phyloP scores from a whole-genome alignment of 1,284 basidiomycete genomes.

The Ceratobasidium sp. region DNA sequence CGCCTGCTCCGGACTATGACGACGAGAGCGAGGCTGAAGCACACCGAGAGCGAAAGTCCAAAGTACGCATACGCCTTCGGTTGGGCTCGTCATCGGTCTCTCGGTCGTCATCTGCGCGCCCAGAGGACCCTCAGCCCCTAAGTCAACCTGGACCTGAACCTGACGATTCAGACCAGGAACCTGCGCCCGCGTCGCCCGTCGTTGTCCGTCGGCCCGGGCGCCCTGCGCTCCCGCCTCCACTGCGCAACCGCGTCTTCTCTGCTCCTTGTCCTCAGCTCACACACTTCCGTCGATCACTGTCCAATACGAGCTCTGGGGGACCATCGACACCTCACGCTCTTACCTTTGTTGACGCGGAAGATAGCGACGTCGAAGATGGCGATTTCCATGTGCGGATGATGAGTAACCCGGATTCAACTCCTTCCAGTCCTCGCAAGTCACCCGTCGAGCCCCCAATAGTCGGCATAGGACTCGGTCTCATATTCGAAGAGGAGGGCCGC shows the following conservation, averaged over 20 bases:
- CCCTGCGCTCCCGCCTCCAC: background rate
- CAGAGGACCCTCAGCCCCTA: constrained; percentile 30
- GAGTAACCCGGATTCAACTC: constrained; percentile 21
- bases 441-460: constrained; percentile 6
- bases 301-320: constrained; percentile 9
- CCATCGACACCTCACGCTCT: constrained; percentile 21
- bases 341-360: constrained; percentile 51
- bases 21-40: constrained; percentile 37
- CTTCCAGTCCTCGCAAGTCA: constrained; percentile 3
- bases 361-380: constrained; percentile 50
- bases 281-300: constrained; percentile 29
- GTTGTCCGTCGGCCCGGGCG: constrained; percentile 7
- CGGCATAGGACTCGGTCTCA: constrained; percentile 14
- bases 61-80: constrained; percentile 39
- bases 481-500: constrained; percentile 6
- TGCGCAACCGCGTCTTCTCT: constrained; percentile 19
- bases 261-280: constrained; percentile 27
- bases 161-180: constrained; percentile 28
- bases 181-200: background rate
- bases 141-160: background rate
- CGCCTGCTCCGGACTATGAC: constrained; percentile 13
- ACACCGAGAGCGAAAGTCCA: constrained; percentile 24
- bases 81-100: constrained; percentile 25
- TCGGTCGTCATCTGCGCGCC: constrained; percentile 23
- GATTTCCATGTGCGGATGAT: constrained; percentile 42